Base-by-base conservation (phyloP, 2,329 filamentous ascomycete genomes). In the Fusarium keratoplasticum region DNA sequence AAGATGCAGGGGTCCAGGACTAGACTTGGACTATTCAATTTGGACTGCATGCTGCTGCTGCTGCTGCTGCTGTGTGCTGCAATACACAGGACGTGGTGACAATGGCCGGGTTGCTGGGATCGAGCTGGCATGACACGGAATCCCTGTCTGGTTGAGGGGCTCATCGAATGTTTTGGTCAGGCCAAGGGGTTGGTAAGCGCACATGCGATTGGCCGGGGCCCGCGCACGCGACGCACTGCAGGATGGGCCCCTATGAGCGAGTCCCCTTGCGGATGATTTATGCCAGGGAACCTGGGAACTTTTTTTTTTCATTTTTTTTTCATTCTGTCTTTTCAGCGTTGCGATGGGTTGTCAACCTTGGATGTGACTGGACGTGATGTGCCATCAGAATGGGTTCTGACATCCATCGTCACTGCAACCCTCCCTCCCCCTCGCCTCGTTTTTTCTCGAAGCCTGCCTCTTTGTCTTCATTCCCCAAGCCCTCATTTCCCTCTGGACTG, bases 151-250 rank as follows among this genome's bases (percentile, higher is more conserved):
- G 44, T 60, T 64, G 60, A 71, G 65, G 33, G 35, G 64, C 59
- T 70, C 61, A 73, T 75, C 25, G 65, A 72, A 74, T 74, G 72
- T 72, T 74, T 55, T 67, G 69, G 61, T 58, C 61, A 67, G 42
- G 44, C 22, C 66, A 70, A 65, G 72, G 72, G 66, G 62, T 50
- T 73, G 36, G 18, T 47, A 47, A 54, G 27, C 36, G 22, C 44
- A 60, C 44, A 64, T 44, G 57, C 62, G 57, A 74, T 74, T 75
- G 72, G 72, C n/a, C 52, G 40, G 25, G 13, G 18, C 61, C 16
- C 36, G 29, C 38, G 66, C 72, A 75, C 66, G 66, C 69, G 72
- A 73, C 55, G 61, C 64, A 50, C 64, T 70, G 60, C 52, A 60
- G 59, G 70, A 74, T 66, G 60, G 47, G 27, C 61, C 50, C 40